phyloP scores from a whole-genome alignment of 768 basidiomycete species.

The Phlebiopsis gigantea region DNA sequence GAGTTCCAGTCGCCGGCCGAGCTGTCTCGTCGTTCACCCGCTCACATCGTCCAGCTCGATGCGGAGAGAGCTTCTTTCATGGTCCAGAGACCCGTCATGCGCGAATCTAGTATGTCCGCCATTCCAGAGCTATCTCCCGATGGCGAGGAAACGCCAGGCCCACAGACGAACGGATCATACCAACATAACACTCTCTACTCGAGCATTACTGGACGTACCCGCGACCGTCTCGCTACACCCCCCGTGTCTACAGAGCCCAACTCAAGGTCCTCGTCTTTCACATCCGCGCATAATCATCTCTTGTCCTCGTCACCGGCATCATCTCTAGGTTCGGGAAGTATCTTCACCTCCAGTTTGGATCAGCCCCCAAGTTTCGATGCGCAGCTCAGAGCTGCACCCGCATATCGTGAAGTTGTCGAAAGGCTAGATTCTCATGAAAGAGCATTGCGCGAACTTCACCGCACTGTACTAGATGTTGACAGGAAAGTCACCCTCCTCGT shows the following conservation, averaged over 20 bases:
- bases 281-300: constrained; percentile 34
- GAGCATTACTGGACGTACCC: constrained; percentile 31
- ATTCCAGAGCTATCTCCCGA: constrained; percentile 52
- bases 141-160: constrained; percentile 43
- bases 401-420: constrained; percentile 72
- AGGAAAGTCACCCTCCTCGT: constrained; percentile 75
- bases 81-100: constrained; percentile 23
- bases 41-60: constrained; percentile 38
- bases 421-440: constrained; percentile 69
- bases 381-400: constrained; percentile 70
- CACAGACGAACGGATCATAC: constrained; percentile 21
- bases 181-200: constrained; percentile 33
- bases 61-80: constrained; percentile 36
- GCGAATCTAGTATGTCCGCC: constrained; percentile 47
- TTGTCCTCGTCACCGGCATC: constrained; percentile 73
- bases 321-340: constrained; percentile 70
- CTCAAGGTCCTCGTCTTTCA: constrained; percentile 38
- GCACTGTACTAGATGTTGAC: constrained; percentile 67
- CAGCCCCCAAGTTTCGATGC: constrained; percentile 52
- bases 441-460: constrained; percentile 65
- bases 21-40: constrained; percentile 40
- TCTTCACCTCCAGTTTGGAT: constrained; percentile 47
- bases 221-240: constrained; percentile 39
- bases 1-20: constrained; percentile 26
- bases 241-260: constrained; percentile 35